phyloP scores from a whole-genome alignment of 2,329 filamentous ascomycete genomes.

The Colletotrichum musae region DNA sequence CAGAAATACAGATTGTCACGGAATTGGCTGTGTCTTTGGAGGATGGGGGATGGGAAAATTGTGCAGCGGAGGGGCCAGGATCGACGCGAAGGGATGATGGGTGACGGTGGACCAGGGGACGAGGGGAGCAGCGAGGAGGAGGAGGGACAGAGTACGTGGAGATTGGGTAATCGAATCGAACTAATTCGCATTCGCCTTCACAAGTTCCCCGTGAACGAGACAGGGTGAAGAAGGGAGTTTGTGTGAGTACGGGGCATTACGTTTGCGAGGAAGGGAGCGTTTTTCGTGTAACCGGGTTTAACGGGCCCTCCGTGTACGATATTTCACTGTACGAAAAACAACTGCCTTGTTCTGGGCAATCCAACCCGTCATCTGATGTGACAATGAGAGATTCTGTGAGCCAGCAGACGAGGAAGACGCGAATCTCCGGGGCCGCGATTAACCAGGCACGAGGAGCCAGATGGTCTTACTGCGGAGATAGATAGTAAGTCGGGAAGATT shows the following conservation, averaged over 20 bases:
- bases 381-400: no score
- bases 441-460: no score
- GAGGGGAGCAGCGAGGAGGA: background rate
- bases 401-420: no score
- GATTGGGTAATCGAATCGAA: conserved; percentile 28
- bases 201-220: conserved; percentile 11
- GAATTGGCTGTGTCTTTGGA: background rate
- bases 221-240: background rate
- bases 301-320: no score
- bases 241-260: background rate
- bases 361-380: no score
- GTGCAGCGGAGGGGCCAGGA: background rate
- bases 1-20: conserved; percentile 5
- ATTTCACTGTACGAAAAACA: no score
- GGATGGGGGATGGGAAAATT: background rate
- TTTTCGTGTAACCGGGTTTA: no score
- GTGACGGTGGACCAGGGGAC: background rate
- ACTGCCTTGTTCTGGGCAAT: no score
- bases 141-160: background rate
- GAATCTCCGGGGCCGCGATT: no score
- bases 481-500: no score
- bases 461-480: no score
- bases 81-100: background rate
- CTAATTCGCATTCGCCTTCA: conserved; percentile 16
- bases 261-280: no score